Evolutionary conservation across 805 yeast species (phyloP).

Genomic region (Candida germanica): DNA sequence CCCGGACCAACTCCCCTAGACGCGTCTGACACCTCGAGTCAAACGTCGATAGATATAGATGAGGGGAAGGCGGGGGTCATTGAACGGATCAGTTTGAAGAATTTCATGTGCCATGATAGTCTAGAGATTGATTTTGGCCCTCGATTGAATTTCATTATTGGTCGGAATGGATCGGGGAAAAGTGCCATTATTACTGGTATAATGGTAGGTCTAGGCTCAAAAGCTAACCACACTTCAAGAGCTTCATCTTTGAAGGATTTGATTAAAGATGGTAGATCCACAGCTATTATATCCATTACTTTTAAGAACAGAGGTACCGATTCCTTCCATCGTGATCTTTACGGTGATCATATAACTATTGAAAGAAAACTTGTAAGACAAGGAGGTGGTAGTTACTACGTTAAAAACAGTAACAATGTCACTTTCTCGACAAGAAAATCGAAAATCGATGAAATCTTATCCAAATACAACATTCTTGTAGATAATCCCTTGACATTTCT

Average conservation of each 20-base stretch:
- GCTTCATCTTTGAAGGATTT: constrained; percentile 68
- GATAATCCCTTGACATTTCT: constrained; percentile 90
- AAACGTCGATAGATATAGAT: too few species aligned
- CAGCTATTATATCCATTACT: constrained; percentile 64
- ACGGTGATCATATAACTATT: constrained; percentile 66
- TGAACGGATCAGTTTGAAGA: constrained; percentile 56
- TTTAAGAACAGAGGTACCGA: constrained; percentile 65
- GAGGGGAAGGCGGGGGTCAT: constrained; percentile 70
- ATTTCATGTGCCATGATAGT: constrained; percentile 88
- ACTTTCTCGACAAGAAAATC: constrained; percentile 55
- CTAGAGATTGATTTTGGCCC: constrained; percentile 76
- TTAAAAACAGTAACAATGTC: constrained; percentile 52
- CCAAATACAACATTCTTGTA: constrained; percentile 70
- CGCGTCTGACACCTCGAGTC: too few species aligned
- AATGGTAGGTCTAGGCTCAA: constrained; percentile 83
- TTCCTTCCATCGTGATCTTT: constrained; percentile 60
- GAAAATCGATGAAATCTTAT: constrained; percentile 65
- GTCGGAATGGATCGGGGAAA: constrained; percentile 90
- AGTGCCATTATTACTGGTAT: constrained; percentile 86
- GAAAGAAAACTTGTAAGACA: constrained; percentile 62
- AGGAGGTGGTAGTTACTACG: constrained; percentile 50
- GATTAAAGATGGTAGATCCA: constrained; percentile 70
- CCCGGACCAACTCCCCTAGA: too few species aligned
- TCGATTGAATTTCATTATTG: constrained; percentile 79
- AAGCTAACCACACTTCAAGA: constrained; percentile 82